Conservation (phyloP, 148 eudicot species). For the Drosera capensis region DNA sequence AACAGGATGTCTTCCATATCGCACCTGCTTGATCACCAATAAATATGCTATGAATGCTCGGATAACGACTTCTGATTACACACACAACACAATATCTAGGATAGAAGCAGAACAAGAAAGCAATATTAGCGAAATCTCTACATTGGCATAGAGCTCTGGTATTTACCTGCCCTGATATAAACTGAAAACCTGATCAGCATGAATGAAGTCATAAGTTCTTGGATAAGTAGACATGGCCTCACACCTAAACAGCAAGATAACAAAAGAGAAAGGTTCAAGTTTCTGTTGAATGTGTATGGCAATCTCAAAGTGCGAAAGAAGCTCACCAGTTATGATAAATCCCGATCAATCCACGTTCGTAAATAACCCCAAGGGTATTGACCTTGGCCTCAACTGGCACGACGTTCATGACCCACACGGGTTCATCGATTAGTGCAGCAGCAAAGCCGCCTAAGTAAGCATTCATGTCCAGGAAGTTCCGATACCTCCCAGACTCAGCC, state of each 20-base stretch:
- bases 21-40: conserved; percentile 26
- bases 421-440: conserved; percentile 54
- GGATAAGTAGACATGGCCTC: conserved; percentile 98
- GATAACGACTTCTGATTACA: neutral
- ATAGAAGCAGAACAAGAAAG: neutral
- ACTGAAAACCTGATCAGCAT: conserved; percentile 54
- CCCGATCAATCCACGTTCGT: conserved; percentile 76
- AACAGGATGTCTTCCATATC: conserved; percentile 47
- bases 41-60: neutral
- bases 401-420: conserved; percentile 89
- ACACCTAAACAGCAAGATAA: conserved; percentile 31
- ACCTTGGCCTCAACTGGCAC: conserved; percentile 57
- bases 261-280: neutral
- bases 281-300: neutral
- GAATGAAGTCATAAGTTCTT: conserved; percentile 75
- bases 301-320: neutral
- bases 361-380: conserved; percentile 67
- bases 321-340: conserved; percentile 78
- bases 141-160: neutral
- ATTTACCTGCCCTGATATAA: conserved; percentile 66
- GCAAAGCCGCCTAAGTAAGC: conserved; percentile 96
- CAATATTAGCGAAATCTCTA: neutral
- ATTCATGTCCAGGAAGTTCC: conserved; percentile 87
- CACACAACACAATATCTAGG: neutral
- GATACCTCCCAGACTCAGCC: conserved; percentile 48